Base-by-base conservation (phyloP, 176 grass and related monocot genomes). In the Cenchrus americanus region DNA sequence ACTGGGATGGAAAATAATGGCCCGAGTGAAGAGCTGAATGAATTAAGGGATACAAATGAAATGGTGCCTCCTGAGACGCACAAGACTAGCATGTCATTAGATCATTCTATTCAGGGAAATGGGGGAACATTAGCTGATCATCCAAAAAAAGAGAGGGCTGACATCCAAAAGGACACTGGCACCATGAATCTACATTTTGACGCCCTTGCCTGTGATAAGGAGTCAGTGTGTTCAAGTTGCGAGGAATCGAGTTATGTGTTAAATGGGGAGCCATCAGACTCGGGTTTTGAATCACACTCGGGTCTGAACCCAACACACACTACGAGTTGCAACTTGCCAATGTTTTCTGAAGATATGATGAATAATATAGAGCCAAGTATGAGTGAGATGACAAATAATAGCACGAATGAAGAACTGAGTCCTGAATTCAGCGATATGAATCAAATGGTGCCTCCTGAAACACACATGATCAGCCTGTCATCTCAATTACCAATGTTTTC, bases 161-260 rank as follows among this genome's bases (percentile, higher is more conserved):
- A 73, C 24, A 41, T 75, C 50, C 87, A 80, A 68, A 88, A 75
- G 42, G 52, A 80, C 2, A 87, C 8, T 87, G 72, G 5, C 76
- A 43, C 69, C 14, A 8, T 41, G 37, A 49, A 67, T 74, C 49
- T 14, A 80, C 43, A 76, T 43, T 44, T 30, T 37, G 77, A 81
- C 22, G 43, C 17, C 27, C 43, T 75, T 69, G 22, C 44, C 30
- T 70, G 70, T 76, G 87, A 71, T 74, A 68, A 43, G 53, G 87
- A 89, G 24, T 89, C 87, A 42, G 44, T 89, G 41, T 84, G 77
- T 55, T 85, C 87, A 63, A 89, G 55, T 63, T 76, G 71, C 1
- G 77, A 70, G 66, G 87, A 80, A 58, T 66, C 49, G 4, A 79
- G 37, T 57, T 26, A 67, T 27, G 87, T 49, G 73, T 49, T 74